These are phyloP conservation scores for Lotus japonicus DNA, from an alignment of 306 rosid species.

Conservation along the genomic window DNA sequence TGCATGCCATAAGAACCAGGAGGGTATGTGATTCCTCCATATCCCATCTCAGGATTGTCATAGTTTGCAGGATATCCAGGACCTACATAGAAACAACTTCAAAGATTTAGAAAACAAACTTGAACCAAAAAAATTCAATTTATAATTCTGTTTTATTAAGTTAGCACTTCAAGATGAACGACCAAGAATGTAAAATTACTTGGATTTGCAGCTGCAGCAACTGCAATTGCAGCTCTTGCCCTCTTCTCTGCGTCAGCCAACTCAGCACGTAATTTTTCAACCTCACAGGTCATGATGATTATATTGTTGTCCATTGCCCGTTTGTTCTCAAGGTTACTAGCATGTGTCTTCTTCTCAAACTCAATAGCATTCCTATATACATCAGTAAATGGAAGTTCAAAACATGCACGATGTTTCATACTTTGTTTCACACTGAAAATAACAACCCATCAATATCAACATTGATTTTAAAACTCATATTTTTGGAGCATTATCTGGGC, in stretches of 20 bases:
- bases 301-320: constrained; percentile 55
- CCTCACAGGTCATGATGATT: constrained; percentile 58
- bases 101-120: neutral
- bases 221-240: constrained; percentile 52
- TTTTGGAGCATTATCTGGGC: neutral
- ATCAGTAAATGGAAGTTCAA: constrained; percentile 6
- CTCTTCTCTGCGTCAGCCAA: constrained; percentile 77
- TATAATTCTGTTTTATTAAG: neutral
- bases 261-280: constrained; percentile 69
- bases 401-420: neutral
- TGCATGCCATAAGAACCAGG: constrained; percentile 47
- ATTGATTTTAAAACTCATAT: neutral
- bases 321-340: constrained; percentile 54
- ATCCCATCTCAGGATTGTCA: constrained; percentile 45
- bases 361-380: constrained; percentile 80
- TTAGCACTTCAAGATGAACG: neutral
- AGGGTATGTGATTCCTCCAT: constrained; percentile 43
- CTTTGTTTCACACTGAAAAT: neutral
- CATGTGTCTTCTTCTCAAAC: constrained; percentile 57
- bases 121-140: neutral
- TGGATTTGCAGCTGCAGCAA: constrained; percentile 53
- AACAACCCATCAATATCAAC: neutral
- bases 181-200: constrained; percentile 29
- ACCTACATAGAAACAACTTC: constrained; percentile 35
- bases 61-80: constrained; percentile 44